These are phyloP conservation scores for Hirschioporus abietinus DNA, from an alignment of 768 basidiomycete genomes.

Conservation along the genomic window DNA sequence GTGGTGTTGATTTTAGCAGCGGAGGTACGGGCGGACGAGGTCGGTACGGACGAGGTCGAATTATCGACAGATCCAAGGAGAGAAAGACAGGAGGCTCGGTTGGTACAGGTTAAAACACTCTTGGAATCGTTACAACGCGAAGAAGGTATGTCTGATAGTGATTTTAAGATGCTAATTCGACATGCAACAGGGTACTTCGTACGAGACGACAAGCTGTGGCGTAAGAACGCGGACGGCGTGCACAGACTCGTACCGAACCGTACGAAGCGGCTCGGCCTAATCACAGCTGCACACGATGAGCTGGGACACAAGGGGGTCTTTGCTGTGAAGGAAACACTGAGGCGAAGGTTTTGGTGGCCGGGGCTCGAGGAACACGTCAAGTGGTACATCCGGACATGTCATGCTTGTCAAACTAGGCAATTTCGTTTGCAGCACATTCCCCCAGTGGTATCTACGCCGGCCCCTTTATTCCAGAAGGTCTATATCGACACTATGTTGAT, in stretches of 20 bases:
- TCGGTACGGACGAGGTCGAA: too few relatives aligned
- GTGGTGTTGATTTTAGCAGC: too few relatives aligned
- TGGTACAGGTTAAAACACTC: too few relatives aligned
- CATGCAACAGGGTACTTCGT: slow-evolving; percentile 8
- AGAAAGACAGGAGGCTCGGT: too few relatives aligned
- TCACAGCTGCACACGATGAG: slow-evolving; percentile 15
- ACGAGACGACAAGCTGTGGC: slow-evolving; percentile 13
- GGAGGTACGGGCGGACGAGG: too few relatives aligned
- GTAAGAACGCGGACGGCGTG: slow-evolving; percentile 9
- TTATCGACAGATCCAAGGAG: too few relatives aligned
- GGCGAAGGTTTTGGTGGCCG: slow-evolving; percentile 23
- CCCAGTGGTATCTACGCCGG: slow-evolving; percentile 14
- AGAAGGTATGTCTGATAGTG: too few relatives aligned
- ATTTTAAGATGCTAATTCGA: background rate
- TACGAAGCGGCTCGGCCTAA: slow-evolving; percentile 3
- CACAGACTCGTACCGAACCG: slow-evolving; percentile 17
- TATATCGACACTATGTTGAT: slow-evolving; percentile 39
- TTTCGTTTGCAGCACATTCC: slow-evolving; percentile 18
- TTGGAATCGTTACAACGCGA: too few relatives aligned
- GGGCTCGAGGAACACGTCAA: slow-evolving; percentile 14
- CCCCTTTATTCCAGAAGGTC: slow-evolving; percentile 26
- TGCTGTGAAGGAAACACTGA: slow-evolving; percentile 7
- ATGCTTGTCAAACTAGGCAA: slow-evolving; percentile 30
- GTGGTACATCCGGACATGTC: slow-evolving; percentile 26
- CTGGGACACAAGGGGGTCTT: slow-evolving; percentile 18